Conservation (phyloP, 106 monocot species). For the Allium sativum region DNA sequence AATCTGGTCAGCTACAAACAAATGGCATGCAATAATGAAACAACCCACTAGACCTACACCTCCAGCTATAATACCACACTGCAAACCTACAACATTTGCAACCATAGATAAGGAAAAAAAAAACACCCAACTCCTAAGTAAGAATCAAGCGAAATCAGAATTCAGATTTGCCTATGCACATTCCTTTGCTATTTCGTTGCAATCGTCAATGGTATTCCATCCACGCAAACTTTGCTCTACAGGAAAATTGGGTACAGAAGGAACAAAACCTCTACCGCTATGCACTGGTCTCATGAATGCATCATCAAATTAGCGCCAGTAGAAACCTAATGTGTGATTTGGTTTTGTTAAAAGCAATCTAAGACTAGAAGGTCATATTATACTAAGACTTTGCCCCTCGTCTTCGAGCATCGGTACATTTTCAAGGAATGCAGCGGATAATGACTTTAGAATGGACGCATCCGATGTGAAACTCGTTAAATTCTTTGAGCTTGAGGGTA, state of each 20-base stretch:
- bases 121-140: neutral
- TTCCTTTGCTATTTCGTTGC: neutral
- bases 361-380: constrained; percentile 47
- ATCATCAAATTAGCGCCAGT: constrained; percentile 89
- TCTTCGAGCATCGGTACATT: constrained; percentile 37
- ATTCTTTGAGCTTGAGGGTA: constrained; percentile 20
- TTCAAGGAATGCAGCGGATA: constrained; percentile 39
- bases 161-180: neutral
- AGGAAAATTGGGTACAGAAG: constrained; percentile 71
- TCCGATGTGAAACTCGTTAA: constrained; percentile 30
- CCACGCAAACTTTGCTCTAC: constrained; percentile 43
- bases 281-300: constrained; percentile 75
- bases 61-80: no score
- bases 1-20: no score
- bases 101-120: neutral
- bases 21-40: no score
- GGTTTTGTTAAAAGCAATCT: constrained; percentile 75
- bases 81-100: constrained; percentile 16
- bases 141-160: neutral
- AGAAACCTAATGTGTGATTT: constrained; percentile 56
- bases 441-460: constrained; percentile 37
- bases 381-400: neutral
- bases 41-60: no score
- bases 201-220: neutral
- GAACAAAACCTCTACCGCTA: constrained; percentile 80